These are phyloP conservation scores for Fusarium coffeatum DNA, from an alignment of 2,329 filamentous ascomycete genomes.

Conservation along the genomic window DNA sequence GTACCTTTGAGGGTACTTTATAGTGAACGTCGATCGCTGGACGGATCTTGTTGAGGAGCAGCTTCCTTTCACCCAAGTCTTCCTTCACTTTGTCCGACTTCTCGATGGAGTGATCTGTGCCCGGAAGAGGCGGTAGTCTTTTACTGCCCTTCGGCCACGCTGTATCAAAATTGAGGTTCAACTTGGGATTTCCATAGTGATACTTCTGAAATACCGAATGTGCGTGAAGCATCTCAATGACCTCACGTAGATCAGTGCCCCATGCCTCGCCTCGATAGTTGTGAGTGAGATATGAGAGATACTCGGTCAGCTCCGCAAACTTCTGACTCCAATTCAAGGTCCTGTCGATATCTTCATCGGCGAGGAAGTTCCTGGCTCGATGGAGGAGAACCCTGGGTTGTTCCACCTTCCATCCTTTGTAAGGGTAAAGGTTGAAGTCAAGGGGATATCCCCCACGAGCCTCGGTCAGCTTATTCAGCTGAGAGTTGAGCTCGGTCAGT, in stretches of 20 bases:
- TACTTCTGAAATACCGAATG: slow-evolving; percentile 53
- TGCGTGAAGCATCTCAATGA: slow-evolving; percentile 49
- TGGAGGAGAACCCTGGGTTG: slow-evolving; percentile 50
- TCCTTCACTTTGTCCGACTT: neutral
- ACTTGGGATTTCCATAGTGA: slow-evolving; percentile 47
- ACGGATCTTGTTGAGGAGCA: slow-evolving; percentile 23
- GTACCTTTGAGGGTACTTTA: slow-evolving; percentile 22
- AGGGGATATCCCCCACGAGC: neutral
- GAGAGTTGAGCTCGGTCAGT: neutral
- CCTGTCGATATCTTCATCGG: slow-evolving; percentile 60
- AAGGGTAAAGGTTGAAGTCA: slow-evolving; percentile 35
- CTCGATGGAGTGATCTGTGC: slow-evolving; percentile 8
- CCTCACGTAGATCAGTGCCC: slow-evolving; percentile 48
- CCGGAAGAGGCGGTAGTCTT: slow-evolving; percentile 45
- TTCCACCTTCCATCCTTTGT: slow-evolving; percentile 52
- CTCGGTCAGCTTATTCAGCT: neutral
- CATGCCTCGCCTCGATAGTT: slow-evolving; percentile 45
- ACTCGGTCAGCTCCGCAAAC: slow-evolving; percentile 52
- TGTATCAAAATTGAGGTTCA: slow-evolving; percentile 45
- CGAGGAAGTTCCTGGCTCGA: slow-evolving; percentile 58
- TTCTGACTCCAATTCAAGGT: slow-evolving; percentile 55
- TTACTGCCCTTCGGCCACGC: slow-evolving; percentile 39
- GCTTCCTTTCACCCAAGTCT: slow-evolving; percentile 25
- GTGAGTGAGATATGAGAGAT: slow-evolving; percentile 52
- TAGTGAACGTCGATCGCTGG: slow-evolving; percentile 45